Base-by-base conservation (phyloP, 208 protist genomes). In the Lotmaria passim region DNA sequence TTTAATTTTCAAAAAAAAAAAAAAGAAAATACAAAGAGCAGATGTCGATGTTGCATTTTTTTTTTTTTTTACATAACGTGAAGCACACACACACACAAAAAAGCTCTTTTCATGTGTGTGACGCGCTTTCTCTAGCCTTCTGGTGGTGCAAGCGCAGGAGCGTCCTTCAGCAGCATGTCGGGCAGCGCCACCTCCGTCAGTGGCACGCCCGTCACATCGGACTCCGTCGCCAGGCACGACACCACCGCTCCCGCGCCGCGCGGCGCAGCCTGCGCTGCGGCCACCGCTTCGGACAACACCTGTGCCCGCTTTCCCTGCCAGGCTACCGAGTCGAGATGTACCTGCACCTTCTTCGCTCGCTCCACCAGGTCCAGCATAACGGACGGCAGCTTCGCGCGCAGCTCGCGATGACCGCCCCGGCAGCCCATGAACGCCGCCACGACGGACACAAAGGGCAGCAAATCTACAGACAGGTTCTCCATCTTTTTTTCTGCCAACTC, bases 401-500 rank as follows among this genome's bases (percentile, higher is more conserved):
- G 73, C 79, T 95, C 86, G 2, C 83, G 82, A 59, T 95, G 87
- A 21, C 90, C 90, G 11, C 86, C 87, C n/a, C 74, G 59, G 71
- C 86, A 95, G 1, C 81, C 78, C 4, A 85, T 53, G 53, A 95
- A 87, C n/a, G 77, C 36, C 14, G 86, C 79, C 8, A 92, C 83
- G 5, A 85, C 79, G 28, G 83, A 75, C 21, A 92, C 79, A 30
- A 95, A 83, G 0, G 74, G 65, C 38, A 90, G 70, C 30, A 90
- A 84, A 15, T 75, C 55, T 48, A 77, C 70, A 1, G 90, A 81
- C 7, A 91, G 62, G 23, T 77, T 67, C 58, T 91, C 75, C 26
- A 83, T 78, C 14, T 79, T 78, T 7, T 83, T 79, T 65, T 75
- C 68, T 6, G 34, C 15, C n/a, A 95, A 48, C 31, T 86, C 68